phyloP scores from a whole-genome alignment of 768 basidiomycete species.

The Harrya chromipes region DNA sequence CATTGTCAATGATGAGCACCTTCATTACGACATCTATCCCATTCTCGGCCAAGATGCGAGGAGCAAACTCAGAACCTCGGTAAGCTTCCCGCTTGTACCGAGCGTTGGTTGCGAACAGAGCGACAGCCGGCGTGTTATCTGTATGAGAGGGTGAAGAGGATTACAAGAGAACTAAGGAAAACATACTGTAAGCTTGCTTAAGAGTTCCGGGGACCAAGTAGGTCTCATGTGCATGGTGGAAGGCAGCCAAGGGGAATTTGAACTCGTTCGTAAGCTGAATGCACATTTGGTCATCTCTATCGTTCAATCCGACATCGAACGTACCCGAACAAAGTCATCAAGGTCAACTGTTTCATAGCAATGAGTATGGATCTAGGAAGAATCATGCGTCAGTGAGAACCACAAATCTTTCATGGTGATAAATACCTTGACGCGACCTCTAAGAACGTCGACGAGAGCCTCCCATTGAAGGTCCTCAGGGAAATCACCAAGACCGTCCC shows the following conservation, averaged over 20 bases:
- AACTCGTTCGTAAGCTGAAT: conserved; percentile 86
- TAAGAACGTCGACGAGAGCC: conserved; percentile 74
- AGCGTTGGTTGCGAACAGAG: conserved; percentile 78
- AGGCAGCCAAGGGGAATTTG: conserved; percentile 74
- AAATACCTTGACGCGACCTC: conserved; percentile 76
- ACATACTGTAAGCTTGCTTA: conserved; percentile 58
- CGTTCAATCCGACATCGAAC: conserved; percentile 19
- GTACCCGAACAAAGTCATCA: conserved; percentile 62
- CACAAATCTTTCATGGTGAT: not conserved
- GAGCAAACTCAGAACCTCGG: conserved; percentile 62
- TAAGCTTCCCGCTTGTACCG: conserved; percentile 64
- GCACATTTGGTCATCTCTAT: conserved; percentile 3
- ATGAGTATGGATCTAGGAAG: conserved; percentile 34
- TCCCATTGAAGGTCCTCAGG: conserved; percentile 77
- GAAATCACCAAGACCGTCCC: conserved; percentile 46
- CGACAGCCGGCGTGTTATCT: conserved; percentile 65
- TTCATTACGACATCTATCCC: conserved; percentile 63
- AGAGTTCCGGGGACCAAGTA: conserved; percentile 84
- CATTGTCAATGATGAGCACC: conserved; percentile 34
- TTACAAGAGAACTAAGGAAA: not conserved
- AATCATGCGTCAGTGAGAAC: conserved; percentile 1
- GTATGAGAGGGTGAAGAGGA: not conserved
- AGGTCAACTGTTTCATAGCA: conserved; percentile 62
- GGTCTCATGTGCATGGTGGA: conserved; percentile 87
- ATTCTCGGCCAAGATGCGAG: conserved; percentile 54